These are phyloP conservation scores for Elongisporangium undulatum DNA, from an alignment of 352 stramenopile species.

Conservation along the genomic window DNA sequence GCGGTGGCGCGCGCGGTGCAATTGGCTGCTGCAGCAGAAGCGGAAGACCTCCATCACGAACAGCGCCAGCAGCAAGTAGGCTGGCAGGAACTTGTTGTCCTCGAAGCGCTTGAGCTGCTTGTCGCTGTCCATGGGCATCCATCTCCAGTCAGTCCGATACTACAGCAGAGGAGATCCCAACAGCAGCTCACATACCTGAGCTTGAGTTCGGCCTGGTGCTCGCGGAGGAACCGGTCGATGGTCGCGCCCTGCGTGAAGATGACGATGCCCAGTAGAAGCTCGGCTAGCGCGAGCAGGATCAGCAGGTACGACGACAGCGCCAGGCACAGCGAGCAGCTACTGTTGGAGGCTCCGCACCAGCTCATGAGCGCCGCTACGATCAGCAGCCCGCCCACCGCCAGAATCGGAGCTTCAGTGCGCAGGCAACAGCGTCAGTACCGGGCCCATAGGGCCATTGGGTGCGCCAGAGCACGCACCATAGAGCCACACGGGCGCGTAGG, in stretches of 20 bases:
- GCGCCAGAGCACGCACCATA: conserved; percentile 17
- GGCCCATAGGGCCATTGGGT: not conserved
- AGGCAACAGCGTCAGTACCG: not conserved
- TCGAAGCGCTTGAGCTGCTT: conserved; percentile 48
- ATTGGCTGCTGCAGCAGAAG: conserved; percentile 64
- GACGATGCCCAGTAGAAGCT: conserved; percentile 55
- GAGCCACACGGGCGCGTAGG: conserved; percentile 65
- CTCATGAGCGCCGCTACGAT: conserved; percentile 47
- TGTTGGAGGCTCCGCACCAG: conserved; percentile 56
- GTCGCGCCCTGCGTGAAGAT: conserved; percentile 60
- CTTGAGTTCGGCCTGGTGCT: conserved; percentile 64
- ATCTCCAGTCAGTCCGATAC: conserved; percentile 2
- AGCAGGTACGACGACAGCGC: conserved; percentile 58
- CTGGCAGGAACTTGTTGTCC: conserved; percentile 62
- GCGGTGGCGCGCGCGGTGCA: conserved; percentile 35
- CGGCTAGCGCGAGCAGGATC: conserved; percentile 52
- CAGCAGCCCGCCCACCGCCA: conserved; percentile 43
- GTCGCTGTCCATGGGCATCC: conserved; percentile 21
- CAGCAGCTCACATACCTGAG: conserved; percentile 28
- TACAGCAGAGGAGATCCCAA: not conserved
- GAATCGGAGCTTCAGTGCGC: conserved; percentile 23
- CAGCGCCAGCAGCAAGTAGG: conserved; percentile 54
- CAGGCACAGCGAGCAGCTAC: conserved; percentile 38
- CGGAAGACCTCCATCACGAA: conserved; percentile 66
- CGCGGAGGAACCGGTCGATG: conserved; percentile 54